These are phyloP conservation scores for Pleochaeta shiraiana DNA, from an alignment of 2,329 filamentous ascomycete species.

Conservation along the genomic window DNA sequence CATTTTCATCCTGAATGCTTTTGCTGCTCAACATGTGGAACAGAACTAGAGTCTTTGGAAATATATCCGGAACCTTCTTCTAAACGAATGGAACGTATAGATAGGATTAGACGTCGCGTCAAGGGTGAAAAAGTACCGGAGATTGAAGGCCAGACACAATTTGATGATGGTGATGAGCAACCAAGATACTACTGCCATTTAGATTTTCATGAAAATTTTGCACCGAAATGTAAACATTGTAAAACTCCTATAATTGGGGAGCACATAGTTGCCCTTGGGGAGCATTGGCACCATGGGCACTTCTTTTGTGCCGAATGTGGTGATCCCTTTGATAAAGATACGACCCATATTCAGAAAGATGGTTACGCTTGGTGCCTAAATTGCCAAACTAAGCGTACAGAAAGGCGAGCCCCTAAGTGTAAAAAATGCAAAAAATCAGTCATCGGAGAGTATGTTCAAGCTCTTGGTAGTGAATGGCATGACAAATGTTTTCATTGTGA, in stretches of 20 bases:
- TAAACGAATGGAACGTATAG: constrained; percentile 46
- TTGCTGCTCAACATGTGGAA: constrained; percentile 68
- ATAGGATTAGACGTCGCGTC: constrained; percentile 44
- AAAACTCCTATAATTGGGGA: constrained; percentile 92
- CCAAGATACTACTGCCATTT: constrained; percentile 90
- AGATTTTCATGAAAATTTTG: constrained; percentile 94
- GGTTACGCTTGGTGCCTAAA: constrained; percentile 92
- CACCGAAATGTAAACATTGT: constrained; percentile 86
- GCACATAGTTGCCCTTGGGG: constrained; percentile 77
- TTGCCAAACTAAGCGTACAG: constrained; percentile 82
- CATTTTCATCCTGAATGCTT: constrained; percentile 94
- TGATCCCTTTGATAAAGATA: constrained; percentile 62
- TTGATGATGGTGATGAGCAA: constrained; percentile 49
- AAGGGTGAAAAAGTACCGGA: constrained; percentile 37
- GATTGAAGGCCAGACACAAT: constrained; percentile 37
- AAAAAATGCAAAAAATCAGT: constrained; percentile 66
- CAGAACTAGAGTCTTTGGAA: constrained; percentile 78
- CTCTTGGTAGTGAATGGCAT: constrained; percentile 86
- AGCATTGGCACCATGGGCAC: constrained; percentile 94
- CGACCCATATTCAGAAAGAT: constrained; percentile 73
- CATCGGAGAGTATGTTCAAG: constrained; percentile 73
- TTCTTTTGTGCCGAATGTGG: constrained; percentile 99
- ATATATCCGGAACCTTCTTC: constrained; percentile 81
- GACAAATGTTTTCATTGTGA: constrained; percentile 73
- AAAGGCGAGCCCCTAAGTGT: constrained; percentile 74